phyloP scores from a whole-genome alignment of 1,284 basidiomycete genomes.

The Heterobasidion occidentale region DNA sequence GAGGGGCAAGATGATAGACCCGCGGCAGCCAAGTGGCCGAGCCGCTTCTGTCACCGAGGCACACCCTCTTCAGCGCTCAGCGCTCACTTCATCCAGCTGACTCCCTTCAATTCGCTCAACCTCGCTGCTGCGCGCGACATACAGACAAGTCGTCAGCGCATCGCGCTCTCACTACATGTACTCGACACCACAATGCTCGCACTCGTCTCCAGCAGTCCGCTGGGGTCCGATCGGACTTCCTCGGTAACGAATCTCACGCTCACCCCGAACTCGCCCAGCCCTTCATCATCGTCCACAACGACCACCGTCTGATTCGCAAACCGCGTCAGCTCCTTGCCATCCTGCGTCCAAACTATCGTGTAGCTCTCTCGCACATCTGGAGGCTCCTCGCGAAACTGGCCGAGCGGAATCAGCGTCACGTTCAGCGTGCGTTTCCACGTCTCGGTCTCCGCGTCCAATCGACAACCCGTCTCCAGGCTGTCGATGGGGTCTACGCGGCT shows the following conservation, averaged over 20 bases:
- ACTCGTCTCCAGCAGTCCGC: slow-evolving; percentile 18
- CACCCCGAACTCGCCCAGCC: slow-evolving; percentile 33
- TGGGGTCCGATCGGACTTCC: slow-evolving; percentile 42
- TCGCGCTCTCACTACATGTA: background rate
- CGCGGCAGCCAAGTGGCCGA: too few relatives aligned
- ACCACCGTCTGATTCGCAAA: slow-evolving; percentile 43
- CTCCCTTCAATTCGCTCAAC: too few relatives aligned
- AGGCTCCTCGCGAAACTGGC: slow-evolving; percentile 38
- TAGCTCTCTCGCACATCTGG: slow-evolving; percentile 40
- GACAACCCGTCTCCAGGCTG: slow-evolving; percentile 29
- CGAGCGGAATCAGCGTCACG: slow-evolving; percentile 48
- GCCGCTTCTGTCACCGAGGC: too few relatives aligned
- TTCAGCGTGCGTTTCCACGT: slow-evolving; percentile 25
- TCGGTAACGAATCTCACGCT: slow-evolving; percentile 46
- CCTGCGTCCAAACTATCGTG: slow-evolving; percentile 43
- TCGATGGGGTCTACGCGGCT: slow-evolving; percentile 56
- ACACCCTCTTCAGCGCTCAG: too few relatives aligned
- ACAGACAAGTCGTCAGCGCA: background rate
- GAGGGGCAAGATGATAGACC: background rate
- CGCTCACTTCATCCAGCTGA: too few relatives aligned
- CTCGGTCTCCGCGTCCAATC: slow-evolving; percentile 8
- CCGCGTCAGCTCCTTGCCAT: slow-evolving; percentile 31
- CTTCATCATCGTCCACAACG: slow-evolving; percentile 23
- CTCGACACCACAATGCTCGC: background rate
- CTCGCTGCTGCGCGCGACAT: too few relatives aligned